phyloP scores from a whole-genome alignment of 306 rosid genomes.

The Corylus americana region DNA sequence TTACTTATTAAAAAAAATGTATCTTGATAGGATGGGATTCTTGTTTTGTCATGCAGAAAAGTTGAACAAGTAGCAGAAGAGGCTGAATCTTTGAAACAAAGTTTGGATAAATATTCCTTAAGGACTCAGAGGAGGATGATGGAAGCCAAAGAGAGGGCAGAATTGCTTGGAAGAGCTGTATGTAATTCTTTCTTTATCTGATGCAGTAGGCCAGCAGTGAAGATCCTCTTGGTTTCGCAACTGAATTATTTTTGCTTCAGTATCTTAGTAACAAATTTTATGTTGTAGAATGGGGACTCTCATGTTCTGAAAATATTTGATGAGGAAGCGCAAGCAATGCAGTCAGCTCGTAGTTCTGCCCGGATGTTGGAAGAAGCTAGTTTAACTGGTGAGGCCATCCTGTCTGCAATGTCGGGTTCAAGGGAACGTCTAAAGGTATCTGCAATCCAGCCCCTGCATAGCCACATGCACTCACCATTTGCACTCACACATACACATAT shows the following conservation, averaged over 20 bases:
- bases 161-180: constrained; percentile 75
- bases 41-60: constrained; percentile 51
- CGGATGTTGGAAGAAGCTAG: constrained; percentile 75
- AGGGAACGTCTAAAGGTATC: constrained; percentile 90
- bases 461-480: neutral
- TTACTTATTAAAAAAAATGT: too few species aligned
- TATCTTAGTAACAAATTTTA: constrained; percentile 4
- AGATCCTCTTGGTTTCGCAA: constrained; percentile 15
- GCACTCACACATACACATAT: neutral
- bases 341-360: constrained; percentile 65
- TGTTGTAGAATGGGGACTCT: constrained; percentile 73
- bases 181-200: constrained; percentile 20
- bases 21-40: neutral
- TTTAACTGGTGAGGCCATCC: constrained; percentile 76
- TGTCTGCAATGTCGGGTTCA: constrained; percentile 70
- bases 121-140: constrained; percentile 55
- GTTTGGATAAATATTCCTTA: constrained; percentile 63
- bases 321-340: constrained; percentile 82
- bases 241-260: neutral
- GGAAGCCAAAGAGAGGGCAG: constrained; percentile 82
- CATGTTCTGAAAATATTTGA: constrained; percentile 74
- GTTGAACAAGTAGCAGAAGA: constrained; percentile 85
- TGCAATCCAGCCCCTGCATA: neutral
- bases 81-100: constrained; percentile 66
- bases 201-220: neutral